These are phyloP conservation scores for Hypoxylon cercidicola DNA, from an alignment of 495 filamentous ascomycete species.

Conservation along the genomic window DNA sequence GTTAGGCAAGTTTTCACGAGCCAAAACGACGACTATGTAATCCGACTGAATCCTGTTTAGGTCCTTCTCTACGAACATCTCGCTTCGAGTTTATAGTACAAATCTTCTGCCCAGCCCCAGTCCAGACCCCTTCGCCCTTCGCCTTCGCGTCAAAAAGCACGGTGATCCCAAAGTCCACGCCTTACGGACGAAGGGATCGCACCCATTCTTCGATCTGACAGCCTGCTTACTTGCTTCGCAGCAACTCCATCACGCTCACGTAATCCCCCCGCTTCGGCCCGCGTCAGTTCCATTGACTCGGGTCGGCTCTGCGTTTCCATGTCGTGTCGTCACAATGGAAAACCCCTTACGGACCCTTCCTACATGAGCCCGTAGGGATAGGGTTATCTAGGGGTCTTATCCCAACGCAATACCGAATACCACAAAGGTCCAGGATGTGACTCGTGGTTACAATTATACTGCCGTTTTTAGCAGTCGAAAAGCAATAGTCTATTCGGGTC, in stretches of 20 bases:
- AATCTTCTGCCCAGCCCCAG: not conserved
- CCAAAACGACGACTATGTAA: not conserved
- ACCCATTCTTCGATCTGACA: constrained; percentile 6
- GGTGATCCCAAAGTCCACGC: not conserved
- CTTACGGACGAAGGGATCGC: constrained; percentile 16
- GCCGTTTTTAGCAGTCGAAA: not conserved
- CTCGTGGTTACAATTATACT: not conserved
- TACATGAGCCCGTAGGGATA: constrained; percentile 20
- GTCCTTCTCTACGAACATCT: not conserved
- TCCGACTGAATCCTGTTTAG: constrained; percentile 9
- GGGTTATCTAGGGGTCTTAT: not conserved
- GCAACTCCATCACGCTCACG: constrained; percentile 20
- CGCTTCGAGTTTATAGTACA: not conserved
- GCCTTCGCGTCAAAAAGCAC: not conserved
- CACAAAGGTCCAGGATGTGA: not conserved
- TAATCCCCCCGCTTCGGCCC: constrained; percentile 39
- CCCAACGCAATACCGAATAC: not conserved
- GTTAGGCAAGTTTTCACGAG: too few species aligned
- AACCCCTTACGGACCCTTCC: constrained; percentile 2
- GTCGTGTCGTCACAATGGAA: constrained; percentile 8
- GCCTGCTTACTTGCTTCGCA: constrained; percentile 1
- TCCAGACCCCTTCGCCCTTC: too few species aligned
- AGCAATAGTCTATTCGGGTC: not conserved
- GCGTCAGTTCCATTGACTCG: constrained; percentile 28
- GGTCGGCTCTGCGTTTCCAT: constrained; percentile 12